phyloP scores from a whole-genome alignment of 345 rosid species.

The Camelina laxa region DNA sequence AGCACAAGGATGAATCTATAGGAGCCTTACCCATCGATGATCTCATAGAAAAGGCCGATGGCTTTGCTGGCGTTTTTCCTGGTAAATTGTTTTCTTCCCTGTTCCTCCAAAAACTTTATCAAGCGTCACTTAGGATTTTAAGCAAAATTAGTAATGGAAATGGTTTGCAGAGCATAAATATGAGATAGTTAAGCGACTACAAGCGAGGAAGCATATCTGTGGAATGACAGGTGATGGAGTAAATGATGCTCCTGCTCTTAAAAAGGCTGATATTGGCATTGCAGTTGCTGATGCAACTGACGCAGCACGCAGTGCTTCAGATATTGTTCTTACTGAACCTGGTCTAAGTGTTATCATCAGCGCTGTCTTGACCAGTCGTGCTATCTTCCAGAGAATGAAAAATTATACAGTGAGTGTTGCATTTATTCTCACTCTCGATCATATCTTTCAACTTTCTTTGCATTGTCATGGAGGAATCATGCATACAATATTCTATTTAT shows the following conservation, averaged over 20 bases:
- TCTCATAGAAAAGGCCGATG: slow-evolving; percentile 97
- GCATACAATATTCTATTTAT: background rate
- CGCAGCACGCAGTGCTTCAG: slow-evolving; percentile 98
- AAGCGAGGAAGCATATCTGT: slow-evolving; percentile 97
- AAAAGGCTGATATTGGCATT: slow-evolving; percentile 98
- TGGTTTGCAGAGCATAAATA: slow-evolving; percentile 83
- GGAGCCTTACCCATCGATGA: slow-evolving; percentile 92
- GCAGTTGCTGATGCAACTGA: slow-evolving; percentile 99
- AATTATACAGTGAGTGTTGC: slow-evolving; percentile 76
- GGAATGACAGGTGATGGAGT: slow-evolving; percentile 99
- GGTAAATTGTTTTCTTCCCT: slow-evolving; percentile 53
- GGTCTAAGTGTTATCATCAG: slow-evolving; percentile 99
- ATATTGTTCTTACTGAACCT: slow-evolving; percentile 94
- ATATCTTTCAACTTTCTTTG: slow-evolving; percentile 5
- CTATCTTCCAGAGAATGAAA: slow-evolving; percentile 98
- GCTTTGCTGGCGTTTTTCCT: slow-evolving; percentile 99
- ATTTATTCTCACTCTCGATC: background rate
- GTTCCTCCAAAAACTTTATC: background rate
- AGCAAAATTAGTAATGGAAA: slow-evolving; percentile 14
- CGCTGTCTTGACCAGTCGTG: slow-evolving; percentile 96
- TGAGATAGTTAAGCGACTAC: slow-evolving; percentile 93
- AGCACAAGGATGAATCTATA: slow-evolving; percentile 91
- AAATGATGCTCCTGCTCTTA: slow-evolving; percentile 98
- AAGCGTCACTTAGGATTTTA: background rate
- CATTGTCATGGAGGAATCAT: background rate